Evolutionary conservation across 495 filamentous ascomycete species (phyloP), one percentile per base, ranked within the genome.

Genomic region (Xylaria cubensis): DNA sequence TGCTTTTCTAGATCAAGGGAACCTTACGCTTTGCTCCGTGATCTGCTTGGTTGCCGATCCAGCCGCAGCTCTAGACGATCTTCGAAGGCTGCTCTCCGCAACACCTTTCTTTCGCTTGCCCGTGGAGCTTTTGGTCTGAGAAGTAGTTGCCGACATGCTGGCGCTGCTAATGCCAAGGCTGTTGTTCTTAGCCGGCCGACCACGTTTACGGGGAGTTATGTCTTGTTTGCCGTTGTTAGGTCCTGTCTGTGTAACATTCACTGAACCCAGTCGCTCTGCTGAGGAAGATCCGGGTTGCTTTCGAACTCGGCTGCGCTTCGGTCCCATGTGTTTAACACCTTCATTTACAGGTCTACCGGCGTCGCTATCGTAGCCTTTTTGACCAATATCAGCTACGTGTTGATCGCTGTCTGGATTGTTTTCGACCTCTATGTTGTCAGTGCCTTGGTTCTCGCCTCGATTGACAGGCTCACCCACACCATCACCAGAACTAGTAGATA

Each of bases 41-140:
- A 73, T 64, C 19, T 67, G 39, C 41, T 55, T 42, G 10, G 24
- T 68, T 13, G 64, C 64, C 21, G 41, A 41, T 34, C 64, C 44
- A 10, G 71, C 39, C 3, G 64, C 64, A 42, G 56, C 17, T 50
- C 71, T 62, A 4, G 42, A 13, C 1, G 64, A 68, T 64, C 44
- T 68, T 55, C 71, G 71, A 24, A 19, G 64, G 13, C 41, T 21
- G 19, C 8, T n/a, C 10, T 50, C 21, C 44, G 4, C 9, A 1
- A 13, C n/a, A 24, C 24, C 24, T 58, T 17, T 65, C 69, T 72
- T 67, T 62, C 63, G 39, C 63, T 50, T 67, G 39, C 13, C 26
- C 12, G 7, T 1, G n/a, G 41, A 32, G 48, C 2, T 59, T 46
- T 56, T 32, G 29, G 24, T 32, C 12, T 2, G 17, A 17, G 26